phyloP scores from a whole-genome alignment of 225 moss, liverwort and hornwort genomes.

The Asterella californica region DNA sequence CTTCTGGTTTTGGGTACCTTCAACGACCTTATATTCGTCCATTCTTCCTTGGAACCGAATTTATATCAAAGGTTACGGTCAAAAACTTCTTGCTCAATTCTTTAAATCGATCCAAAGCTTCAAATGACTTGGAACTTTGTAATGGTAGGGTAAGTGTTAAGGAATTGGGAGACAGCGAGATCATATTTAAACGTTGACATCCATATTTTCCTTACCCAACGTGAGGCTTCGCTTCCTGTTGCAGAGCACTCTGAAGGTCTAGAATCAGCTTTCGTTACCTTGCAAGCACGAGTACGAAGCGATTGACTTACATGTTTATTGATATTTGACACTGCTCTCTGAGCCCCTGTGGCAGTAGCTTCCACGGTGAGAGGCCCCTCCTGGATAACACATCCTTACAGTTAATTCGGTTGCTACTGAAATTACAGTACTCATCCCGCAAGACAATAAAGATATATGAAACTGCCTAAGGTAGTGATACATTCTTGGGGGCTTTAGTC shows the following conservation, averaged over 20 bases:
- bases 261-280: neutral
- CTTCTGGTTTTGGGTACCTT: neutral
- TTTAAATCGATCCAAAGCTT: no score
- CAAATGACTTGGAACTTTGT: no score
- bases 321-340: conserved; percentile 65
- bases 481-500: neutral
- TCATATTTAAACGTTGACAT: neutral
- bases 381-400: conserved; percentile 7
- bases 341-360: conserved; percentile 54
- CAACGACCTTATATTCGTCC: neutral
- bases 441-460: neutral
- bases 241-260: neutral
- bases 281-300: neutral
- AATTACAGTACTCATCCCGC: neutral
- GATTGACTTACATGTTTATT: conserved; percentile 45
- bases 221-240: neutral
- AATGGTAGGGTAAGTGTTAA: no score
- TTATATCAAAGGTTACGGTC: no score
- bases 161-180: no score
- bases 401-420: neutral
- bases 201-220: neutral
- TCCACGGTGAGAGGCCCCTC: conserved; percentile 80
- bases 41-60: no score
- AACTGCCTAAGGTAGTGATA: neutral
- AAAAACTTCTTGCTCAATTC: no score